Percentiles rank a stretch among this genome's conserved stretches.
These are phyloP conservation scores for Populus tomentosa DNA, from an alignment of 441 rosid species.

Conservation along the genomic window DNA sequence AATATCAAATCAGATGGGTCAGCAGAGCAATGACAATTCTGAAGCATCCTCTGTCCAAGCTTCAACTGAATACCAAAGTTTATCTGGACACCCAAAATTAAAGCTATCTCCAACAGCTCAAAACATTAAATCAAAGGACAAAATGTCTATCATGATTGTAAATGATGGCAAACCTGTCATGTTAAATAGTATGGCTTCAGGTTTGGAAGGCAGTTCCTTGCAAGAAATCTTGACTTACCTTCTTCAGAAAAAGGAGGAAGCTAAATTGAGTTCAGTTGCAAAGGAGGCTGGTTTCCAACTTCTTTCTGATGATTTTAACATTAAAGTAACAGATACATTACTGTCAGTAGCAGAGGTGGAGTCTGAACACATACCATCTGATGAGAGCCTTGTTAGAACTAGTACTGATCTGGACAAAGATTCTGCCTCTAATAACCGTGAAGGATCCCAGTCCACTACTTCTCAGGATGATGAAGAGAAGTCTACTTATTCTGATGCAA, in stretches of 20 bases:
- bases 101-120: slow-evolving; percentile 36
- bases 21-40: slow-evolving; percentile 29
- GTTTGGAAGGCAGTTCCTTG: slow-evolving; percentile 65
- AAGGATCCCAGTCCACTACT: slow-evolving; percentile 25
- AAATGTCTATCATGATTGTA: slow-evolving; percentile 65
- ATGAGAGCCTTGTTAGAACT: slow-evolving; percentile 30
- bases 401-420: slow-evolving; percentile 27
- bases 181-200: slow-evolving; percentile 48
- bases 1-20: slow-evolving; percentile 26
- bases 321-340: slow-evolving; percentile 40
- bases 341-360: slow-evolving; percentile 39
- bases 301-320: slow-evolving; percentile 65
- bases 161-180: slow-evolving; percentile 59
- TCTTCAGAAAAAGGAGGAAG: slow-evolving; percentile 61
- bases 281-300: slow-evolving; percentile 87
- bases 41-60: slow-evolving; percentile 33
- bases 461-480: slow-evolving; percentile 34
- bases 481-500: slow-evolving; percentile 24
- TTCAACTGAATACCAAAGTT: slow-evolving; percentile 27
- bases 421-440: slow-evolving; percentile 30
- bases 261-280: slow-evolving; percentile 68
- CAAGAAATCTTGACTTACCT: slow-evolving; percentile 61
- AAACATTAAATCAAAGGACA: slow-evolving; percentile 50
- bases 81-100: slow-evolving; percentile 44
- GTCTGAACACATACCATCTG: slow-evolving; percentile 35